Percentiles rank a stretch among this genome's conserved stretches.
Evolutionary conservation across 2,329 filamentous ascomycete genomes (phyloP).

Genomic region (Fusarium temperatum): DNA sequence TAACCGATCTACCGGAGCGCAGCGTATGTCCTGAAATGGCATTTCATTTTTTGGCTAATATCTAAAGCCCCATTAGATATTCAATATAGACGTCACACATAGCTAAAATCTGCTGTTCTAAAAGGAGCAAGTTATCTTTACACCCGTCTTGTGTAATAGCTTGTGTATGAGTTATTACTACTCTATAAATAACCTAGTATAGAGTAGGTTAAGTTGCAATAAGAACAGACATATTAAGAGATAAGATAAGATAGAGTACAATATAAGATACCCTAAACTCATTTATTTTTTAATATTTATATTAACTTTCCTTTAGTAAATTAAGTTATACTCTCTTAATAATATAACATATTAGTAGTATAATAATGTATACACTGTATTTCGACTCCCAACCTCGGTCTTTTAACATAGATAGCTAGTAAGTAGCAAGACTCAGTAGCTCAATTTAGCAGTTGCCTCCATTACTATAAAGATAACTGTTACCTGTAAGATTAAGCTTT

Average conservation of each 20-base stretch:
- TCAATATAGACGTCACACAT: accelerated
- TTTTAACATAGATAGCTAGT: accelerated
- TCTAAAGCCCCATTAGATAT: not conserved
- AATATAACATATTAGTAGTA: accelerated
- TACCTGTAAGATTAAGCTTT: accelerated
- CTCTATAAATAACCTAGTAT: not conserved
- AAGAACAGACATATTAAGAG: not conserved
- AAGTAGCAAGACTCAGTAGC: accelerated
- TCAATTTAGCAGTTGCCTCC: accelerated
- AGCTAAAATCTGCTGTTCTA: not conserved
- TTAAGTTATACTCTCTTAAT: not conserved
- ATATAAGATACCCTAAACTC: not conserved
- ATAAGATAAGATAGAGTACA: not conserved
- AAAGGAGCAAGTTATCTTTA: no score
- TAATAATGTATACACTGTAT: accelerated
- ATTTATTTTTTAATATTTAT: not conserved
- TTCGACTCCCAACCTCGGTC: accelerated
- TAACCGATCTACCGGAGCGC: not conserved
- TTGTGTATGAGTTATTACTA: not conserved
- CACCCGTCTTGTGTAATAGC: accelerated
- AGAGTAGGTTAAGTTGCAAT: not conserved
- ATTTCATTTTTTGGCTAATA: not conserved
- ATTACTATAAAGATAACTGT: no score
- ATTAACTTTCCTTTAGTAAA: not conserved
- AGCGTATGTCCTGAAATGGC: not conserved